Conservation (phyloP, 2,329 filamentous ascomycete species). For the Emmonsiellopsis sp. region DNA sequence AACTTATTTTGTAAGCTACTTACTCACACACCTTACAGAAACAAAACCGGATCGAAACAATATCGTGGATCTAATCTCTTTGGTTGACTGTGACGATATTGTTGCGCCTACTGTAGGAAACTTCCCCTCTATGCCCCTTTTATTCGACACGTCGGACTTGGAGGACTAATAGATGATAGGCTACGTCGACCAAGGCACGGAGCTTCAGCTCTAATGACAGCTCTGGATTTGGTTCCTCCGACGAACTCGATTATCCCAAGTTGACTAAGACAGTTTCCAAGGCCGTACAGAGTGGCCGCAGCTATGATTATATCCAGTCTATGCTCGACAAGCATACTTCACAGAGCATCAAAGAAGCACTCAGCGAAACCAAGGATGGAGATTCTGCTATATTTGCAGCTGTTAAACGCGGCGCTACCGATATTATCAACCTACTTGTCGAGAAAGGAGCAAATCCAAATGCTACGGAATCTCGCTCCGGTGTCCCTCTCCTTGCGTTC, state of each 20-base stretch:
- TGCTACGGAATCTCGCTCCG: conserved; percentile 3
- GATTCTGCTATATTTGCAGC: conserved; percentile 7
- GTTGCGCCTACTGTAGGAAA: neutral
- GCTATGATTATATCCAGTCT: conserved; percentile 5
- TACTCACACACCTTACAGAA: neutral
- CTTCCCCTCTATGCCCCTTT: neutral
- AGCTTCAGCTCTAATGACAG: neutral
- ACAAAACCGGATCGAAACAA: neutral
- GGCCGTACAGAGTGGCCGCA: conserved; percentile 5
- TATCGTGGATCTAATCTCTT: neutral
- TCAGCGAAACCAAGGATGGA: conserved; percentile 4
- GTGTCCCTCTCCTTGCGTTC: conserved; percentile 8
- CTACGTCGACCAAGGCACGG: neutral
- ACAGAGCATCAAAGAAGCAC: neutral
- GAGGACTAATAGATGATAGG: neutral
- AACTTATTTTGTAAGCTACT: neutral
- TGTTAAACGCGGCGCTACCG: conserved; percentile 3
- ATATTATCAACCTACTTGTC: conserved; percentile 9
- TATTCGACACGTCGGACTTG: neutral
- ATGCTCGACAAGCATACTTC: conserved; percentile 1
- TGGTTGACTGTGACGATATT: neutral
- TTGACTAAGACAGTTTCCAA: conserved; percentile 1
- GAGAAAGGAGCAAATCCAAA: conserved; percentile 11
- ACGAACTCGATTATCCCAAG: neutral
- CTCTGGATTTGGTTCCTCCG: neutral